phyloP scores from a whole-genome alignment of 2,329 filamentous ascomycete genomes.

The Aspergillus sp. region DNA sequence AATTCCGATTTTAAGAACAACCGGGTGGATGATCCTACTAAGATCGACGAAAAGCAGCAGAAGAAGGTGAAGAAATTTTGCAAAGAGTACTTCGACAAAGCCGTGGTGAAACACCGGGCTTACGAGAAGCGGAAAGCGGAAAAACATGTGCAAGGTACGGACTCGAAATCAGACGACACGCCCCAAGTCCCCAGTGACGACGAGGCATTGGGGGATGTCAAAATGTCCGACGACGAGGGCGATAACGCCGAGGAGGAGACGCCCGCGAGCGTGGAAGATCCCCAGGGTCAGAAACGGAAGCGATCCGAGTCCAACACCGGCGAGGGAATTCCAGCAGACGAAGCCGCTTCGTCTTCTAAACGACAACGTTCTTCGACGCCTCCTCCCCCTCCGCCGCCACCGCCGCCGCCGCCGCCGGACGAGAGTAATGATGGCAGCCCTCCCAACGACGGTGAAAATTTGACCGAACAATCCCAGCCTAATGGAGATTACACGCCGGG shows the following conservation, averaged over 20 bases:
- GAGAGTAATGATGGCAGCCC: conserved; percentile 16
- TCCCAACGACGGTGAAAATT: not conserved
- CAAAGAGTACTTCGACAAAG: conserved; percentile 83
- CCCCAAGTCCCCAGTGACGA: conserved; percentile 20
- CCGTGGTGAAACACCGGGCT: conserved; percentile 70
- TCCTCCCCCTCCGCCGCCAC: conserved; percentile 36
- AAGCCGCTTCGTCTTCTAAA: conserved; percentile 51
- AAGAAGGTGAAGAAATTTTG: conserved; percentile 82
- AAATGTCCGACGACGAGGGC: conserved; percentile 44
- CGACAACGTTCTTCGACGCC: conserved; percentile 49
- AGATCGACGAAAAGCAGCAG: conserved; percentile 73
- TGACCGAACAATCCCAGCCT: not conserved
- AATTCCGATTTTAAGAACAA: conserved; percentile 88
- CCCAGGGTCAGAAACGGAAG: conserved; percentile 59
- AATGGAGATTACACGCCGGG: conserved; percentile 5
- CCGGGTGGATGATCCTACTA: conserved; percentile 78
- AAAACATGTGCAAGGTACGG: conserved; percentile 33
- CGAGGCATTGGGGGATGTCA: conserved; percentile 28
- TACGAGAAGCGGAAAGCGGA: conserved; percentile 65
- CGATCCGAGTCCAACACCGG: conserved; percentile 46
- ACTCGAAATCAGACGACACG: conserved; percentile 25
- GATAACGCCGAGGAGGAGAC: conserved; percentile 20
- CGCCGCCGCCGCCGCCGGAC: conserved; percentile 23
- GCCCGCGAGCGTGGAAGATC: conserved; percentile 3
- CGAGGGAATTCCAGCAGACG: conserved; percentile 32